phyloP scores from a whole-genome alignment of 2,329 filamentous ascomycete genomes.

The Penicillium sp. region DNA sequence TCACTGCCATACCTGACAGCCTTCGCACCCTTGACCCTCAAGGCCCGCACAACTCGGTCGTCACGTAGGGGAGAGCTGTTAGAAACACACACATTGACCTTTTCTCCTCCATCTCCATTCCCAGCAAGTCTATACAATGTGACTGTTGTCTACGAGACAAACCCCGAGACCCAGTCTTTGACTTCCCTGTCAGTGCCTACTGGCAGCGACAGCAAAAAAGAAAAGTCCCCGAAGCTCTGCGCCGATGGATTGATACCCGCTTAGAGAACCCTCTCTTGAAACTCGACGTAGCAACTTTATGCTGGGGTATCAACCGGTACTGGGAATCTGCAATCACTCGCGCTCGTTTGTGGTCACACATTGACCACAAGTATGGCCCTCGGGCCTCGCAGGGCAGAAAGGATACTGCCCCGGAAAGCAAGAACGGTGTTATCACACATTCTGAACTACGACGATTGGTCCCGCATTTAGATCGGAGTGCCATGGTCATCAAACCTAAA shows the following conservation, averaged over 20 bases:
- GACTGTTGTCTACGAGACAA: slow-evolving; percentile 36
- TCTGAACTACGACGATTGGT: slow-evolving; percentile 32
- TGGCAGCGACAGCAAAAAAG: slow-evolving; percentile 14
- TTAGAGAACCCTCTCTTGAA: slow-evolving; percentile 37
- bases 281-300: slow-evolving; percentile 43
- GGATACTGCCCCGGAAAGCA: background rate
- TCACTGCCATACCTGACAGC: slow-evolving; percentile 68
- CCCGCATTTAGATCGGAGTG: slow-evolving; percentile 40
- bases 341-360: slow-evolving; percentile 39
- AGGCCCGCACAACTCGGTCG: slow-evolving; percentile 30
- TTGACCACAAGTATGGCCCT: slow-evolving; percentile 29
- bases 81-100: slow-evolving; percentile 38
- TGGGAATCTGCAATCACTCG: slow-evolving; percentile 43
- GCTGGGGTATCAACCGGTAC: slow-evolving; percentile 44
- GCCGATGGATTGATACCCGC: slow-evolving; percentile 37
- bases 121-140: slow-evolving; percentile 35
- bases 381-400: slow-evolving; percentile 15
- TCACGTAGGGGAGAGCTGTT: slow-evolving; percentile 22
- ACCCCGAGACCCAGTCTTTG: slow-evolving; percentile 38
- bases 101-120: slow-evolving; percentile 40
- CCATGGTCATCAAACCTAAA: slow-evolving; percentile 33
- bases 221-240: slow-evolving; percentile 32
- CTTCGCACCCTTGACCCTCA: slow-evolving; percentile 67
- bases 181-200: slow-evolving; percentile 33
- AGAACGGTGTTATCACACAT: slow-evolving; percentile 18